Percentiles rank a stretch among this genome's conserved stretches.
Conservation (phyloP, 176 grass and related monocot genomes). For the Rhynchospora tenuis region DNA sequence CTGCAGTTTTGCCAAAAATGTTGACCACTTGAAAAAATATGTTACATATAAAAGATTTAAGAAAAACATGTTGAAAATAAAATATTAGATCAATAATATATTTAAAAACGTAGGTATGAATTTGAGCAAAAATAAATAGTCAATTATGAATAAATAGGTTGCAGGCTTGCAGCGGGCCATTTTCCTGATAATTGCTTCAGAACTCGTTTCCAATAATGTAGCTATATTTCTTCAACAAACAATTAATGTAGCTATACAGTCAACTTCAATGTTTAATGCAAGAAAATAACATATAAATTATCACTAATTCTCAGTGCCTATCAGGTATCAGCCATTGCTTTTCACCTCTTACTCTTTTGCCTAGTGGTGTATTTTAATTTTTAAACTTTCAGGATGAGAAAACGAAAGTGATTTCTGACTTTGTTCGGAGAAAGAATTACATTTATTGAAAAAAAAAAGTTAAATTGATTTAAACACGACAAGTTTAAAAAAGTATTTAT, state of each 20-base stretch:
- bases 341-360: background rate
- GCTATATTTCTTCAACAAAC: too few relatives aligned
- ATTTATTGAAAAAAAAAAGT: too few relatives aligned
- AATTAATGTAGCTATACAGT: background rate
- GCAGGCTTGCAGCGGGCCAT: too few relatives aligned
- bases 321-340: background rate
- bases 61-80: background rate
- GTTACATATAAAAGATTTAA: background rate
- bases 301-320: background rate
- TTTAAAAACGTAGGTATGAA: background rate
- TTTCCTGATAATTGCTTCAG: background rate
- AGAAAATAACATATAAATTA: background rate
- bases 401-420: too few relatives aligned
- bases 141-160: background rate
- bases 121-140: background rate
- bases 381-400: too few relatives aligned
- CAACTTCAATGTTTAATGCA: background rate
- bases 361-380: background rate
- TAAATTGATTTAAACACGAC: too few relatives aligned
- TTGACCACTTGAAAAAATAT: background rate
- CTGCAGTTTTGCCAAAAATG: background rate
- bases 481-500: too few relatives aligned
- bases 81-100: background rate
- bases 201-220: background rate
- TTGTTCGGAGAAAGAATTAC: too few relatives aligned